Evolutionary conservation across 805 yeast species (phyloP), one percentile per base, ranked within the genome.

Genomic region (Scheffersomyces spartinae): DNA sequence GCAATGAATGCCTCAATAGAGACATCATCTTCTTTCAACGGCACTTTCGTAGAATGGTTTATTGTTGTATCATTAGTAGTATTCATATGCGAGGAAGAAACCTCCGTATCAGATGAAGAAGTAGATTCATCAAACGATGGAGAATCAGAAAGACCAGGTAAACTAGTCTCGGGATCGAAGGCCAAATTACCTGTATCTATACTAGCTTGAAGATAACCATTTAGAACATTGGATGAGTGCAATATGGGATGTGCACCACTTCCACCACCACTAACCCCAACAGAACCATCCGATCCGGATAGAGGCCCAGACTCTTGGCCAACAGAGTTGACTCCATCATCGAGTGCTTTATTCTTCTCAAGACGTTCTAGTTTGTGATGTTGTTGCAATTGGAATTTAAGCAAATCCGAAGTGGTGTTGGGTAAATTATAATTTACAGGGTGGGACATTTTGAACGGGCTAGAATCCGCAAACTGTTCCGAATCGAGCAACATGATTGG

Each of bases 371-470:
- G n/a, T 17, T 59, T 45, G 27, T 49, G 40, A 29, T 59, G 61
- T 33, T 60, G 62, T 36, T 55, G 61, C 17, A 61, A 47, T 39
- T 58, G 64, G 29, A 58, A 60, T 37, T 58, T 59, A 29, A 61
- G 46, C 11, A 61, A 42, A 3, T 61, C 66, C 1, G 61, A 55
- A 1, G 65, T 58, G 5, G 64, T 58, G 30, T 59, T 57, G 29
- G 45, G 28, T 21, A 60, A 41, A 28, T 51, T 54, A 35, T 51
- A 59, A 18, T 38, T 31, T 21, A 42, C 47, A 13, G 37, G 36
- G 30, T 47, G 50, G 7, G 50, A 38, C 16, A 39, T 36, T 32
- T 44, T 47, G 32, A 54, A 60, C 11, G 65, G 64, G 11, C n/a
- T n/a, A n/a, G n/a, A n/a, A n/a, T n/a, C n/a, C n/a, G n/a, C n/a